A percentile compares a stretch with the other conserved stretches of the same genome.
phyloP scores from a whole-genome alignment of 2,329 filamentous ascomycete species.

The Alternaria gaisen region DNA sequence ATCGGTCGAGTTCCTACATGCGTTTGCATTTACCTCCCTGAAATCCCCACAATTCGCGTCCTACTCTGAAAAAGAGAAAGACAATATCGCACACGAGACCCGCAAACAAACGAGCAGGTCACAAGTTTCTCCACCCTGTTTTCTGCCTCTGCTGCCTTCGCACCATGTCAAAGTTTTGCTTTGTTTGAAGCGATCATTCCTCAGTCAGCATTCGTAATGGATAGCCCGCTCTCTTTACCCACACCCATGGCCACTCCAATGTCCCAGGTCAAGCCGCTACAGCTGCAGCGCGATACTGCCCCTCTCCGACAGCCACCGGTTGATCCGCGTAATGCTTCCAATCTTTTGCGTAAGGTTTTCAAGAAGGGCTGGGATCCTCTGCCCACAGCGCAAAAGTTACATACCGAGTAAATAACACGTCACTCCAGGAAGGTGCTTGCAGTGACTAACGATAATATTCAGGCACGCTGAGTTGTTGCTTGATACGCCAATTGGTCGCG shows the following conservation, averaged over 20 bases:
- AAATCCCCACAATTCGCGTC: neutral
- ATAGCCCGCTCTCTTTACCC: neutral
- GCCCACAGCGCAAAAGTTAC: neutral
- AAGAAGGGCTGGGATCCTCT: slow-evolving; percentile 5
- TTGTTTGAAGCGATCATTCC: neutral
- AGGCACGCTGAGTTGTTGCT: slow-evolving; percentile 12
- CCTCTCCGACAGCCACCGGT: neutral
- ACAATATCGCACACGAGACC: neutral
- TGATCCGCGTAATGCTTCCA: slow-evolving; percentile 9
- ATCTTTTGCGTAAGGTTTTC: slow-evolving; percentile 10
- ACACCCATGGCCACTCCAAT: neutral
- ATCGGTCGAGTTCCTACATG: neutral
- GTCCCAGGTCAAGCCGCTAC: neutral
- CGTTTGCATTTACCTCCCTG: neutral
- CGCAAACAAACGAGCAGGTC: neutral
- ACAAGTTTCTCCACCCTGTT: neutral
- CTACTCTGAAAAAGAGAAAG: neutral
- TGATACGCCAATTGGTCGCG: slow-evolving; percentile 13
- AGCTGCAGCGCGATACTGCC: slow-evolving; percentile 7
- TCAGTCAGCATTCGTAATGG: neutral
- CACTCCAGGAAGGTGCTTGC: neutral
- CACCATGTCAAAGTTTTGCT: neutral
- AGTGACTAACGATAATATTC: neutral
- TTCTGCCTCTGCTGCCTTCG: neutral
- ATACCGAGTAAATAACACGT: neutral